A percentile compares a stretch with the other conserved stretches of the same genome.
phyloP scores from a whole-genome alignment of 208 protist species.

The Crithidia fasciculata region DNA sequence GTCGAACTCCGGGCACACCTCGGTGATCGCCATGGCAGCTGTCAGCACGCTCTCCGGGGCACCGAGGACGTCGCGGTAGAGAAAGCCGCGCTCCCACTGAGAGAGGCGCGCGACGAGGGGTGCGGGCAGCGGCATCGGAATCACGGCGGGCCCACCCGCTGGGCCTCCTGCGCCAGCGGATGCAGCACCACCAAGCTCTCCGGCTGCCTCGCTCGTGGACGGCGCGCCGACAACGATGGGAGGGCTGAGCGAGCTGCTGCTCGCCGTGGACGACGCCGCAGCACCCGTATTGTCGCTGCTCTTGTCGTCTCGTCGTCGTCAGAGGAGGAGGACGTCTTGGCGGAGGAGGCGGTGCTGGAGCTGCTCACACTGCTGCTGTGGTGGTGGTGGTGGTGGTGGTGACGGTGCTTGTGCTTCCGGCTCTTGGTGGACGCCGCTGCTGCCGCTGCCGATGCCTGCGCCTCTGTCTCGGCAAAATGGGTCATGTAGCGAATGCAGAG shows the following conservation, averaged over 20 bases:
- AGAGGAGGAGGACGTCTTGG: slow-evolving; percentile 13
- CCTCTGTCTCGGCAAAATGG: slow-evolving; percentile 41
- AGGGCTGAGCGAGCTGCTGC: slow-evolving; percentile 17
- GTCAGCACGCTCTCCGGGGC: slow-evolving; percentile 36
- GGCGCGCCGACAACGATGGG: neutral
- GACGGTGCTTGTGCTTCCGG: neutral
- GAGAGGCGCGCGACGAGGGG: slow-evolving; percentile 61
- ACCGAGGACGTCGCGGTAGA: slow-evolving; percentile 67
- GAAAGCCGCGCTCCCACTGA: slow-evolving; percentile 64
- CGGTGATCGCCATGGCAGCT: slow-evolving; percentile 26
- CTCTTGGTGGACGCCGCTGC: neutral
- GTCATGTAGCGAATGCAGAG: slow-evolving; percentile 53
- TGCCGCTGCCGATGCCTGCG: slow-evolving; percentile 6
- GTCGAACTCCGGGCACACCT: slow-evolving; percentile 53
- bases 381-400: neutral
- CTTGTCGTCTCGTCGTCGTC: slow-evolving; percentile 12
- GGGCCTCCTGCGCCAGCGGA: too few relatives aligned
- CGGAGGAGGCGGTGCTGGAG: slow-evolving; percentile 3
- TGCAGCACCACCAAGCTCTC: neutral
- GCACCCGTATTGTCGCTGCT: neutral
- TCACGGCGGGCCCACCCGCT: slow-evolving; percentile 25
- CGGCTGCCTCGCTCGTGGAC: neutral
- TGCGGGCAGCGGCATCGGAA: slow-evolving; percentile 53
- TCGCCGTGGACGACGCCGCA: slow-evolving; percentile 6
- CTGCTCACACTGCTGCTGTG: slow-evolving; percentile 1